These are phyloP conservation scores for Cyanodermella asteris DNA, from an alignment of 2,329 filamentous ascomycete genomes.

Conservation along the genomic window DNA sequence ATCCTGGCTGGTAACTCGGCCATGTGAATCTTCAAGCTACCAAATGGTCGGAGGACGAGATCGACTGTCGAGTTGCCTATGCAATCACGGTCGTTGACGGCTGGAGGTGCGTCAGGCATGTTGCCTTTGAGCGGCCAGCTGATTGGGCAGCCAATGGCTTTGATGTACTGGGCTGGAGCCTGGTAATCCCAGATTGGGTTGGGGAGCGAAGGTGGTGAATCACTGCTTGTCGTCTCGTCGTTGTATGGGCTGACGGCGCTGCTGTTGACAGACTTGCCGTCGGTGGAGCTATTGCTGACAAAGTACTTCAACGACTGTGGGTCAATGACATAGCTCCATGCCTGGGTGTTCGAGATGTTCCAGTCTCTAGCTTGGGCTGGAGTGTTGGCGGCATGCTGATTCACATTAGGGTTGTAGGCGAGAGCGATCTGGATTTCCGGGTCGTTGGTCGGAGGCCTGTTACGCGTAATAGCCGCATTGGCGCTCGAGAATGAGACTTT, in stretches of 20 bases:
- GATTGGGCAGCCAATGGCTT: conserved; percentile 14
- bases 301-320: conserved; percentile 10
- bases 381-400: conserved; percentile 4
- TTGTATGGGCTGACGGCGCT: background rate
- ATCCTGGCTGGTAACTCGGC: conserved; percentile 13
- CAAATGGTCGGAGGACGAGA: conserved; percentile 16
- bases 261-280: conserved; percentile 3
- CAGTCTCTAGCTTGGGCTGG: conserved; percentile 12
- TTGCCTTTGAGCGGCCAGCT: conserved; percentile 15
- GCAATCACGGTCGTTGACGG: conserved; percentile 9
- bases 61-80: conserved; percentile 7
- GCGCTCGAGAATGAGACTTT: conserved; percentile 8
- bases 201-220: too few relatives aligned
- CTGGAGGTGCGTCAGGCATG: conserved; percentile 13
- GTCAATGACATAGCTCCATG: conserved; percentile 18
- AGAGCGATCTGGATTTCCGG: background rate
- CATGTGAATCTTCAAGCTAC: conserved; percentile 16
- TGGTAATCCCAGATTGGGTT: conserved; percentile 16
- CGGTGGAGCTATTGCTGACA: conserved; percentile 3
- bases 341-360: conserved; percentile 11
- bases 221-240: conserved; percentile 2
- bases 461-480: conserved; percentile 7
- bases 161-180: conserved; percentile 13
- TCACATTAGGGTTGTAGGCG: conserved; percentile 3
- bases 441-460: conserved; percentile 2